Percentiles rank a stretch among this genome's conserved stretches.
phyloP scores from a whole-genome alignment of 192 early-diverging fungal species.

The Pilobolus umbonatus region DNA sequence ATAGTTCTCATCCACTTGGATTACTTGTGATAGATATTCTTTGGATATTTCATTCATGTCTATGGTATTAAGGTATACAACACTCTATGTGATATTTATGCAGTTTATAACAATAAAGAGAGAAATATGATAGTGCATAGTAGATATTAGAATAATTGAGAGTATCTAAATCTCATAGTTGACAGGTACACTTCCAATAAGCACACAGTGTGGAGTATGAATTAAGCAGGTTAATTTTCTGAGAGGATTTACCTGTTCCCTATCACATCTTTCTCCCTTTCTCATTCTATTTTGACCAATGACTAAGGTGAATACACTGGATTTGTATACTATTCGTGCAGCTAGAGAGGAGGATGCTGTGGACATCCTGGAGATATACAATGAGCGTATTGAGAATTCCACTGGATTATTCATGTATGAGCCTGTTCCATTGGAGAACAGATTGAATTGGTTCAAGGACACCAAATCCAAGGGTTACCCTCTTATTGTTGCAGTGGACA shows the following conservation, averaged over 20 bases:
- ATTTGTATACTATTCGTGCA: slow-evolving; percentile 32
- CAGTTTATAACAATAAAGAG: too few species aligned
- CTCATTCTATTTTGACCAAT: slow-evolving; percentile 2
- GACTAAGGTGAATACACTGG: slow-evolving; percentile 14
- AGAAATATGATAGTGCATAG: too few species aligned
- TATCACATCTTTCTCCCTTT: background rate
- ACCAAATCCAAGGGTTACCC: slow-evolving; percentile 39
- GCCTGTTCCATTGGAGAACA: slow-evolving; percentile 34
- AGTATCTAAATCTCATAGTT: too few species aligned
- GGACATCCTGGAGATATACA: slow-evolving; percentile 43
- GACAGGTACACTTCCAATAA: too few species aligned
- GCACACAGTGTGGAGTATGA: too few species aligned
- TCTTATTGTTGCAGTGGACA: slow-evolving; percentile 38
- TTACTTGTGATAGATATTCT: background rate
- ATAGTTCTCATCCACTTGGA: slow-evolving; percentile 28
- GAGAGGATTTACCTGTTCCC: background rate
- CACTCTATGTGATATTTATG: too few species aligned
- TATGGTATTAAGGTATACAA: background rate
- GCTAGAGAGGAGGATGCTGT: slow-evolving; percentile 36
- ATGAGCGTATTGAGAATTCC: slow-evolving; percentile 40
- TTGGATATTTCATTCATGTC: background rate
- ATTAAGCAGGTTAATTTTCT: too few species aligned
- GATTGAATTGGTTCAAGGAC: slow-evolving; percentile 37
- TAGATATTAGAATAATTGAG: too few species aligned
- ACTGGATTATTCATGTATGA: slow-evolving; percentile 42